phyloP scores from a whole-genome alignment of 2,329 filamentous ascomycete genomes.

The Biscogniauxia marginata region DNA sequence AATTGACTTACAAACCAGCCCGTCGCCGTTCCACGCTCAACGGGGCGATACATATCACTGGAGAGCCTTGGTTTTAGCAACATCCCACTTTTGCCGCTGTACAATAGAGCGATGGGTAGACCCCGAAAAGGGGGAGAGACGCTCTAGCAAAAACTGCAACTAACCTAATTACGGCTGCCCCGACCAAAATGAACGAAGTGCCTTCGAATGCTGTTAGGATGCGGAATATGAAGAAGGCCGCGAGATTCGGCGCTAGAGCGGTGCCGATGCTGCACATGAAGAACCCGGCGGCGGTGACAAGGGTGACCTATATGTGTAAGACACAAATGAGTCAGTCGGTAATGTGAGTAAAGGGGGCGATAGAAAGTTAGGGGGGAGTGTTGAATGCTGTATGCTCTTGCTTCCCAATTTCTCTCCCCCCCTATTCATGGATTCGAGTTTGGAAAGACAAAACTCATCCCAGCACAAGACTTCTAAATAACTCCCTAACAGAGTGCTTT shows the following conservation, averaged over 20 bases:
- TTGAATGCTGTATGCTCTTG: too few species aligned
- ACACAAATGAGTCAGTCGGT: constrained; percentile 10
- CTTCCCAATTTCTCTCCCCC: too few species aligned
- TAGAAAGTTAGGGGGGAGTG: too few species aligned
- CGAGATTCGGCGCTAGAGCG: constrained; percentile 68
- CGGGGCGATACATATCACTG: constrained; percentile 62
- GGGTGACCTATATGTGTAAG: constrained; percentile 45
- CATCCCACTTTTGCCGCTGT: too few species aligned
- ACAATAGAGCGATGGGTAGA: too few species aligned
- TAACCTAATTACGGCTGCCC: constrained; percentile 65
- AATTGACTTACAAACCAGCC: constrained; percentile 58
- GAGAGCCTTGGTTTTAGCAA: constrained; percentile 7
- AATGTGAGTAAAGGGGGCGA: too few species aligned
- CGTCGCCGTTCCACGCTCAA: constrained; percentile 68
- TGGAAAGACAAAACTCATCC: too few species aligned
- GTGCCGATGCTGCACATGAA: constrained; percentile 69
- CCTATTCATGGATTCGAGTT: too few species aligned
- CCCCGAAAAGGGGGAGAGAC: not conserved
- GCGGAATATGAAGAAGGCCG: constrained; percentile 71
- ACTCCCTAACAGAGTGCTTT: too few species aligned
- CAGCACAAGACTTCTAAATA: too few species aligned
- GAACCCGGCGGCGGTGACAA: constrained; percentile 62
- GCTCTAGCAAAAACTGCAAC: constrained; percentile 1
- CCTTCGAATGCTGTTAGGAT: constrained; percentile 74
- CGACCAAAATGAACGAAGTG: constrained; percentile 71